phyloP scores from a whole-genome alignment of 208 protist genomes.

The Acanthamoeba lenticulata region DNA sequence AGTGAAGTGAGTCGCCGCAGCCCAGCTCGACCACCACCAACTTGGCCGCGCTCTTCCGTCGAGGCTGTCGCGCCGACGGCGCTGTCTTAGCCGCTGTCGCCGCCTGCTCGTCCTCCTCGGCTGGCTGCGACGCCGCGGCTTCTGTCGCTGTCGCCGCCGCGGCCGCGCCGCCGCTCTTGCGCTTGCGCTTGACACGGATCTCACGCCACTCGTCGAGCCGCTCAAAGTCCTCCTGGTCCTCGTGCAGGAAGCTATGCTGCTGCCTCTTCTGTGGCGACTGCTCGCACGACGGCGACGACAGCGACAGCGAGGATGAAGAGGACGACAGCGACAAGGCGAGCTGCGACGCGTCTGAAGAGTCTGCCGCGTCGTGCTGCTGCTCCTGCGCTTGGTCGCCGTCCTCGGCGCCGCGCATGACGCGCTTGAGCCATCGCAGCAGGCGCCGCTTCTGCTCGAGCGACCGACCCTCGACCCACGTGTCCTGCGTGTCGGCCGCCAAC shows the following conservation, averaged over 20 bases:
- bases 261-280: too few species aligned
- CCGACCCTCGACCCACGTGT: background rate
- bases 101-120: too few species aligned
- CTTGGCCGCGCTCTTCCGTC: background rate
- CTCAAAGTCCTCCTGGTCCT: background rate
- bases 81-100: too few species aligned
- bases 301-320: background rate
- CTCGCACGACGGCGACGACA: too few species aligned
- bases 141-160: too few species aligned
- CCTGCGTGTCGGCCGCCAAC: background rate
- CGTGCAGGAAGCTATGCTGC: background rate
- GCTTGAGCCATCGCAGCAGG: background rate
- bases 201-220: background rate
- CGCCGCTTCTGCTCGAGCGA: background rate
- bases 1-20: slow-evolving; percentile 33
- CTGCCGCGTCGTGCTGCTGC: background rate
- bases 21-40: slow-evolving; percentile 1
- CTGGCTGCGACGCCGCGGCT: too few species aligned
- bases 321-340: too few species aligned
- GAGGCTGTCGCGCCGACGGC: too few species aligned
- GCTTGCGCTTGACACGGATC: background rate
- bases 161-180: background rate
- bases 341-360: background rate
- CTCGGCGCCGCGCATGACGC: background rate
- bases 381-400: background rate